Percentiles rank a stretch among this genome's conserved stretches.
phyloP scores from a whole-genome alignment of 2,329 filamentous ascomycete genomes.

The Penicillium sp. region DNA sequence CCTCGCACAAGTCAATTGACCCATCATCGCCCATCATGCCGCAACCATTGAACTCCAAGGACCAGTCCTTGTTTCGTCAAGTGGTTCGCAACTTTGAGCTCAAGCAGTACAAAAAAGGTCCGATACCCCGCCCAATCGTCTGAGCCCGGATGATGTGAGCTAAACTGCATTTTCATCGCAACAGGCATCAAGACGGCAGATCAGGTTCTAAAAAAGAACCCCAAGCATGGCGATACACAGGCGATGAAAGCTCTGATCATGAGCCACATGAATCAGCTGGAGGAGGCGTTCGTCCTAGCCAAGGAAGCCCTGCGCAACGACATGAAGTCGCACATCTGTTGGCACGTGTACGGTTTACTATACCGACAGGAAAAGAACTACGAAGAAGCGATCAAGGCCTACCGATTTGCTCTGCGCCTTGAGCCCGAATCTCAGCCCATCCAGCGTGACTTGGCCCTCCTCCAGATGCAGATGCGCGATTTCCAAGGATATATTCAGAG shows the following conservation, averaged over 20 bases:
- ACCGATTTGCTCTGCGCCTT: conserved; percentile 88
- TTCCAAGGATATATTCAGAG: conserved; percentile 91
- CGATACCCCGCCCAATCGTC: conserved; percentile 10
- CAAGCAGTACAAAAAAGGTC: conserved; percentile 93
- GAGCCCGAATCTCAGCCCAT: conserved; percentile 96
- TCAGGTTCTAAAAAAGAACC: conserved; percentile 90
- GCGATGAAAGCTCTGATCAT: conserved; percentile 99
- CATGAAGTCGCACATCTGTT: conserved; percentile 99
- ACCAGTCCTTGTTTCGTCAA: conserved; percentile 88
- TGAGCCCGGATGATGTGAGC: conserved; percentile 10
- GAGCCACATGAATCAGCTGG: conserved; percentile 85
- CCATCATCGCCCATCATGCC: conserved; percentile 41
- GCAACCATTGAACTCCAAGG: conserved; percentile 66
- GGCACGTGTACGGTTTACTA: conserved; percentile 96
- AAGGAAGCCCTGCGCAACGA: conserved; percentile 91
- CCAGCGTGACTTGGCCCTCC: conserved; percentile 83
- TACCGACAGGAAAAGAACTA: conserved; percentile 96
- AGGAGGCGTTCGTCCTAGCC: conserved; percentile 89
- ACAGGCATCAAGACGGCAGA: conserved; percentile 89
- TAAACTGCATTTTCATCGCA: conserved; percentile 20
- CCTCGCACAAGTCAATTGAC: conserved; percentile 32
- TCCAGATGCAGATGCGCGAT: conserved; percentile 96
- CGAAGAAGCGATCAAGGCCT: conserved; percentile 98
- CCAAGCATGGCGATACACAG: conserved; percentile 95
- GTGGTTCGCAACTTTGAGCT: conserved; percentile 95